These are phyloP conservation scores for Erodium moschatum DNA, from an alignment of 441 rosid genomes.

Conservation along the genomic window DNA sequence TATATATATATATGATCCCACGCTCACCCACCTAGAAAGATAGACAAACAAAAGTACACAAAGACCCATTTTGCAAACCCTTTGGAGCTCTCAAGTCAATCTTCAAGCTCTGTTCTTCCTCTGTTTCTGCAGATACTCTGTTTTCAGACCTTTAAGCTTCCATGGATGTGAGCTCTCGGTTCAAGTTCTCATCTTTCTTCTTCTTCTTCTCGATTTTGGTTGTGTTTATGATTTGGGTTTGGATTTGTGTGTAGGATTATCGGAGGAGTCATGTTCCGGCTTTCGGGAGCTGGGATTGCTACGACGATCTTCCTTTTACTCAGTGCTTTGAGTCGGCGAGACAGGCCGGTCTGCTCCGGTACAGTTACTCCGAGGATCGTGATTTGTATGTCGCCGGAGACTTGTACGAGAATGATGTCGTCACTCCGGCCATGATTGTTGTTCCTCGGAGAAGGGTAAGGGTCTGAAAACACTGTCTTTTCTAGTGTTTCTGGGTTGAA, in stretches of 20 bases:
- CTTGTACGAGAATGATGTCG: conserved; percentile 62
- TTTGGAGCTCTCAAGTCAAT: neutral
- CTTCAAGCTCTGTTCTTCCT: neutral
- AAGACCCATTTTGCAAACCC: neutral
- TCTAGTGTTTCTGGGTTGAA: neutral
- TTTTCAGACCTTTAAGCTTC: neutral
- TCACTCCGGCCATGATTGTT: conserved; percentile 78
- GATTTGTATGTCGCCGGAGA: conserved; percentile 87
- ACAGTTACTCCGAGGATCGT: conserved; percentile 59
- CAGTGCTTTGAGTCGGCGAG: conserved; percentile 83
- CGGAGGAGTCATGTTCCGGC: conserved; percentile 72
- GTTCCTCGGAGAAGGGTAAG: conserved; percentile 69
- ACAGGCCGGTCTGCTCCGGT: conserved; percentile 55
- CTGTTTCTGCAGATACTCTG: neutral
- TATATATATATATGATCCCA: neutral
- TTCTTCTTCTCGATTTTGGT: neutral
- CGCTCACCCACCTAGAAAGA: conserved; percentile 2
- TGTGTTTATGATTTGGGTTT: neutral
- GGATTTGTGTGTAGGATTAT: conserved; percentile 28
- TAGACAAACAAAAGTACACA: neutral
- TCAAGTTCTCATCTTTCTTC: neutral
- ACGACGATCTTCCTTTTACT: conserved; percentile 68
- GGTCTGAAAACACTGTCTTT: neutral
- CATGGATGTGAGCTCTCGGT: conserved; percentile 8
- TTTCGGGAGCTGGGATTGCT: conserved; percentile 98